phyloP scores from a whole-genome alignment of 257 asterid species.

The Solanum ahanhuiri region DNA sequence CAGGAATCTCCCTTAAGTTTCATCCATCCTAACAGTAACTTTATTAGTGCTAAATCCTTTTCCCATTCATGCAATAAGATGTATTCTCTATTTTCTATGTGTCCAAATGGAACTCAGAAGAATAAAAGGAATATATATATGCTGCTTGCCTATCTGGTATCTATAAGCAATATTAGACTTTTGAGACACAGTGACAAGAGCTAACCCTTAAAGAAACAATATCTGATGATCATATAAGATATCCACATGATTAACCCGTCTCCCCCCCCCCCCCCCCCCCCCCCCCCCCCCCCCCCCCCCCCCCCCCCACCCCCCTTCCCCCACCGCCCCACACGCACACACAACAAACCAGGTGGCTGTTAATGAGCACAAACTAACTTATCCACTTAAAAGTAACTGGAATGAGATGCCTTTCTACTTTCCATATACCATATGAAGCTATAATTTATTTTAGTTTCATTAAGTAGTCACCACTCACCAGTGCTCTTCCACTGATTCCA shows the following conservation, averaged over 20 bases:
- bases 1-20: not conserved
- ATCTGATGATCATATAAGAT: not conserved
- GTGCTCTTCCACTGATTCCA: not conserved
- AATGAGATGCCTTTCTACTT: slow-evolving; percentile 1
- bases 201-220: not conserved
- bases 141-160: not conserved
- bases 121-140: not conserved
- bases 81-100: not conserved
- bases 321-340: not conserved
- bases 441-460: not conserved
- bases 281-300: too few relatives aligned
- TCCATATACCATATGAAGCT: not conserved
- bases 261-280: too few relatives aligned
- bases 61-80: not conserved
- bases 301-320: too few relatives aligned
- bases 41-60: not conserved
- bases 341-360: not conserved
- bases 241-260: not conserved
- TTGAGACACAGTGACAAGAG: not conserved
- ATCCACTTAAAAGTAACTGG: not conserved
- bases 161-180: not conserved
- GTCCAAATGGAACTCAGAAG: not conserved
- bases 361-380: not conserved
- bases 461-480: not conserved
- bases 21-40: not conserved